Evolutionary conservation across 495 filamentous ascomycete species (phyloP).

Genomic region (Hypoxylon fuscum): DNA sequence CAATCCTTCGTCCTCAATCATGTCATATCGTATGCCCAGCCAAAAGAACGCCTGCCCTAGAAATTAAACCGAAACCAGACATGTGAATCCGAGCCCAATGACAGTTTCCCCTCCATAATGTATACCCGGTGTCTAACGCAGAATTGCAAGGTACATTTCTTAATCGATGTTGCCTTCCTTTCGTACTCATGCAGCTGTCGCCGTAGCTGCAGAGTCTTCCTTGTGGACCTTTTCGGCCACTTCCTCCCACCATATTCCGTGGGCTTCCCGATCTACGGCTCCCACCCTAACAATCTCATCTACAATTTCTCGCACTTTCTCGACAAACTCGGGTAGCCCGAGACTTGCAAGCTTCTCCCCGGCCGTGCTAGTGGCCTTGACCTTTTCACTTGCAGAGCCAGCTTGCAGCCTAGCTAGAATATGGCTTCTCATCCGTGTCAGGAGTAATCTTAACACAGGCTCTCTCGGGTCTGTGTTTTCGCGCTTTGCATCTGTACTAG

Average conservation of each 20-base stretch:
- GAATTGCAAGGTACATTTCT: conserved; percentile 5
- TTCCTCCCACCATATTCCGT: conserved; percentile 82
- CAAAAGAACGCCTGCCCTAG: conserved; percentile 27
- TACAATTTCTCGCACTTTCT: conserved; percentile 79
- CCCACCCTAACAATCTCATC: conserved; percentile 80
- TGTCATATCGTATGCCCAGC: conserved; percentile 30
- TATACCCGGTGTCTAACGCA: conserved; percentile 19
- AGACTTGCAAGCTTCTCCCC: conserved; percentile 81
- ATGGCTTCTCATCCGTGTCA: conserved; percentile 76
- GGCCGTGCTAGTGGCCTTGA: conserved; percentile 80
- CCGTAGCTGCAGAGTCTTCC: conserved; percentile 39
- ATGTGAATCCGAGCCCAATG: conserved; percentile 30
- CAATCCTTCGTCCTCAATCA: conserved; percentile 18
- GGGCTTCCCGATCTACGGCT: conserved; percentile 80
- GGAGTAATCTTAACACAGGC: conserved; percentile 82
- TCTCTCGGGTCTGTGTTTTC: conserved; percentile 67
- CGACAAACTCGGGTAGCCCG: conserved; percentile 91
- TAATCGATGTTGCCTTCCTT: conserved; percentile 1
- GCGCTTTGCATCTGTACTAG: conserved; percentile 47
- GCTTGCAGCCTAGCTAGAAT: conserved; percentile 80
- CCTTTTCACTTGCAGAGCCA: conserved; percentile 79
- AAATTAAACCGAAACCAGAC: conserved; percentile 31
- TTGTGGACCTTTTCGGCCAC: conserved; percentile 60
- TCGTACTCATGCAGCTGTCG: conserved; percentile 16
- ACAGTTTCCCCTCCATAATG: conserved; percentile 18